Evolutionary conservation across 2,329 filamentous ascomycete species (phyloP).

Genomic region (Xylariaceae sp.): DNA sequence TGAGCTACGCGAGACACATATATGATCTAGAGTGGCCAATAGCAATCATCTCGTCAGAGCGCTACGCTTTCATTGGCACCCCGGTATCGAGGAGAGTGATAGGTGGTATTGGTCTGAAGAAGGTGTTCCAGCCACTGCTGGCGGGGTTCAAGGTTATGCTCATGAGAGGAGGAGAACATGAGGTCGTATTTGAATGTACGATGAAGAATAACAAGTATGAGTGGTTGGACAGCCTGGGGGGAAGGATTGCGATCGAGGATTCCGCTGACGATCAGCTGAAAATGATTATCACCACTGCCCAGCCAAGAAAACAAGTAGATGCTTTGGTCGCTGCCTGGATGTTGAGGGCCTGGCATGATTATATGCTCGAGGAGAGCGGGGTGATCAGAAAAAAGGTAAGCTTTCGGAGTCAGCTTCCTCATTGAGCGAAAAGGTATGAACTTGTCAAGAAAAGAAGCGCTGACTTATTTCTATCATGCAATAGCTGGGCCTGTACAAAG

Average conservation of each 20-base stretch:
- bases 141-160: conserved; percentile 4
- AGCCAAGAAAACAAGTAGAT: conserved; percentile 6
- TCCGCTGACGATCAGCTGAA: conserved; percentile 1
- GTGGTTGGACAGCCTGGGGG: conserved; percentile 9
- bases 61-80: conserved; percentile 1
- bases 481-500: no score
- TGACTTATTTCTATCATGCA: no score
- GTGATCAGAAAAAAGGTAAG: not conserved
- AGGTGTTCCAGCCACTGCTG: not conserved
- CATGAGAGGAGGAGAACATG: conserved; percentile 4
- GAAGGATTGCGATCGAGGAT: conserved; percentile 10
- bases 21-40: conserved; percentile 10
- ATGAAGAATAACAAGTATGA: conserved; percentile 6
- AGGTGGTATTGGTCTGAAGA: conserved; percentile 13
- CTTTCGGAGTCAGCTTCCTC: no score
- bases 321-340: not conserved
- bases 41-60: conserved; percentile 1
- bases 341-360: not conserved
- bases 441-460: no score
- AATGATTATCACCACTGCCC: conserved; percentile 9
- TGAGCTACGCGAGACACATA: conserved; percentile 2
- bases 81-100: conserved; percentile 5
- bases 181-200: conserved; percentile 12
- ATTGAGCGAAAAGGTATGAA: no score
- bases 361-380: not conserved